A percentile compares a stretch with the other conserved stretches of the same genome.
phyloP scores from a whole-genome alignment of 192 early-diverging fungal genomes.

The Backusella luteola region DNA sequence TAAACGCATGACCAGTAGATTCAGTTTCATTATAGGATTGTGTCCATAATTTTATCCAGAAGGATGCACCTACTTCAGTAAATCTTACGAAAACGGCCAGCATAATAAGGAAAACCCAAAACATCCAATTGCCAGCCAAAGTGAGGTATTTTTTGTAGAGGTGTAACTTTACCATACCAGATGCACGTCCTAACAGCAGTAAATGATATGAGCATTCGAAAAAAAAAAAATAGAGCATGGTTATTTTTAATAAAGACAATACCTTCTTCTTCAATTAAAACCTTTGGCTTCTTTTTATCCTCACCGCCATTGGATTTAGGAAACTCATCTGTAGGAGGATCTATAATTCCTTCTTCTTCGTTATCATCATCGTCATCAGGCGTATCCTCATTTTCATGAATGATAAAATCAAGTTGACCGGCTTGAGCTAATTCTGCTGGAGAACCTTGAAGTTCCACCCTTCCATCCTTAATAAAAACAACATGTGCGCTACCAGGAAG shows the following conservation, averaged over 20 bases:
- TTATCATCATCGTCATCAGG: background rate
- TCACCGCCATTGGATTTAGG: background rate
- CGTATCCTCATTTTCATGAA: constrained; percentile 20
- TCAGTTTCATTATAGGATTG: constrained; percentile 10
- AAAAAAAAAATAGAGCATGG: background rate
- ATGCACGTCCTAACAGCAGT: constrained; percentile 50
- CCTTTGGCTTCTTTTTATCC: constrained; percentile 30
- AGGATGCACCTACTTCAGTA: constrained; percentile 50
- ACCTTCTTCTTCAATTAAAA: constrained; percentile 46
- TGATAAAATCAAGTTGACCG: constrained; percentile 24
- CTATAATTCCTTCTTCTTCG: constrained; percentile 5
- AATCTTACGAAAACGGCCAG: constrained; percentile 39
- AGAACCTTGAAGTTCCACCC: constrained; percentile 29
- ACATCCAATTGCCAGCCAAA: constrained; percentile 54
- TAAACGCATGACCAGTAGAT: background rate
- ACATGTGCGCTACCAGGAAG: constrained; percentile 53
- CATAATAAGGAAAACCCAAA: constrained; percentile 56
- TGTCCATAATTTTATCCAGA: constrained; percentile 65
- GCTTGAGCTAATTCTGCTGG: constrained; percentile 14
- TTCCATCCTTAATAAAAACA: constrained; percentile 45
- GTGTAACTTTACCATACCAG: constrained; percentile 72
- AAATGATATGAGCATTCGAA: too few relatives aligned
- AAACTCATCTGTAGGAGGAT: background rate
- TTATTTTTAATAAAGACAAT: background rate
- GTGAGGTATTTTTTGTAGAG: constrained; percentile 80